phyloP scores from a whole-genome alignment of 2,329 filamentous ascomycete genomes.

The Talaromyces sp. region DNA sequence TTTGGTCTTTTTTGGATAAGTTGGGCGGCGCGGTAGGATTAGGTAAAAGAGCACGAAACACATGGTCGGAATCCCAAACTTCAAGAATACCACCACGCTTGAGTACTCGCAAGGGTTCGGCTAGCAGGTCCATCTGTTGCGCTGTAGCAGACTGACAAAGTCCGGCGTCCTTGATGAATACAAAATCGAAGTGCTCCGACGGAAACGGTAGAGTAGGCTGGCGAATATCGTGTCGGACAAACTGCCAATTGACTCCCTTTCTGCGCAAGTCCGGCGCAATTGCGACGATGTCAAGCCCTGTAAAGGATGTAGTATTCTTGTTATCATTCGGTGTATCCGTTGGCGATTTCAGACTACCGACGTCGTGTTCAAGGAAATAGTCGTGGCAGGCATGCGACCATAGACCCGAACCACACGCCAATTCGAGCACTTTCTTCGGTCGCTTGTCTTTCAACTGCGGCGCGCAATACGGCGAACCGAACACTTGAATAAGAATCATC shows the following conservation, averaged over 20 bases:
- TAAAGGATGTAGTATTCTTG: conserved; percentile 63
- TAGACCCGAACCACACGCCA: conserved; percentile 83
- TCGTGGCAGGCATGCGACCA: conserved; percentile 88
- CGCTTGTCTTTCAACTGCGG: conserved; percentile 63
- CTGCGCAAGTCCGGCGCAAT: conserved; percentile 63
- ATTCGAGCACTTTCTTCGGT: conserved; percentile 74
- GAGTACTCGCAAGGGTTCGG: conserved; percentile 74
- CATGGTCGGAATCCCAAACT: conserved; percentile 84
- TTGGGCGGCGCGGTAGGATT: conserved; percentile 63
- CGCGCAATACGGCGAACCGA: conserved; percentile 75
- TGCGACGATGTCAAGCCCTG: conserved; percentile 76
- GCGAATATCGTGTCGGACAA: conserved; percentile 82
- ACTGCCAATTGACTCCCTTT: conserved; percentile 80
- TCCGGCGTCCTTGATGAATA: conserved; percentile 82
- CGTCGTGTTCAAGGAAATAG: conserved; percentile 63
- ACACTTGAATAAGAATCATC: conserved; percentile 74
- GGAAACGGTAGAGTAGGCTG: conserved; percentile 72
- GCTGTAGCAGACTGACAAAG: conserved; percentile 60
- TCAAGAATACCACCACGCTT: conserved; percentile 76
- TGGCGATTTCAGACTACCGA: conserved; percentile 32
- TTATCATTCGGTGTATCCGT: neutral
- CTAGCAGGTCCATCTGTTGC: conserved; percentile 56
- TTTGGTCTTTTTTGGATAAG: conserved; percentile 59
- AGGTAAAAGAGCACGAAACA: conserved; percentile 76
- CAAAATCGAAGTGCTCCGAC: conserved; percentile 76